Evolutionary conservation across 441 rosid genomes (phyloP), one percentile per base, ranked within the genome.

Genomic region (Daphne laureola): DNA sequence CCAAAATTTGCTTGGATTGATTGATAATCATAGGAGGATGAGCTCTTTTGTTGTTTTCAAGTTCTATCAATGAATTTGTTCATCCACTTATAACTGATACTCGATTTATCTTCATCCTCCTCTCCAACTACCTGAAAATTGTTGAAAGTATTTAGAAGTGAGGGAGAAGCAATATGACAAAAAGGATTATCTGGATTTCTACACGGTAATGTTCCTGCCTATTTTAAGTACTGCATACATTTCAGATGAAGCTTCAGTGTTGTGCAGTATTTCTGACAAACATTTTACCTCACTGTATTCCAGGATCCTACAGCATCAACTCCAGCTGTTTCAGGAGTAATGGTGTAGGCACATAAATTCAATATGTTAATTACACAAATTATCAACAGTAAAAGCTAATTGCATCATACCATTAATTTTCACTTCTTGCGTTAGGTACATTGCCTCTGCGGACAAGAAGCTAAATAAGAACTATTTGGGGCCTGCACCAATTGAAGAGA

Each of bases 141-240:
- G 21, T 49, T 51, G 58, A 15, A 74, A 92, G 95, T 51, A 88
- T 70, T 68, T 92, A 43, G 96, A 88, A 82, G 94, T 88, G 46
- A 65, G 95, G 60, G 96, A 92, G 76, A 88, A 88, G 75, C 98
- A 92, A 58, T 88, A 88, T 59, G 95, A 91, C 73, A 63, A 86
- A 77, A 92, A 92, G 73, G 86, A 71, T 63, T 78, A 74, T 69
- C 23, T 86, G 62, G 95, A 88, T 74, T 65, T 92, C 74, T 92
- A 86, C 77, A 80, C 90, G 3, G 96, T 88, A 67, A 73, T 88
- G 71, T 76, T 17, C n/a, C 26, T 31, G 36, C 5, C 36, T 31
- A 6, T 31, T 31, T 18, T 18, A 18, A 18, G 23, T 18, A 3
- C 23, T 1, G 23, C 23, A 18, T 18, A 3, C 23, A 31, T 31